Conservation (phyloP, 257 asterid species). For the Euphrasia confusa region DNA sequence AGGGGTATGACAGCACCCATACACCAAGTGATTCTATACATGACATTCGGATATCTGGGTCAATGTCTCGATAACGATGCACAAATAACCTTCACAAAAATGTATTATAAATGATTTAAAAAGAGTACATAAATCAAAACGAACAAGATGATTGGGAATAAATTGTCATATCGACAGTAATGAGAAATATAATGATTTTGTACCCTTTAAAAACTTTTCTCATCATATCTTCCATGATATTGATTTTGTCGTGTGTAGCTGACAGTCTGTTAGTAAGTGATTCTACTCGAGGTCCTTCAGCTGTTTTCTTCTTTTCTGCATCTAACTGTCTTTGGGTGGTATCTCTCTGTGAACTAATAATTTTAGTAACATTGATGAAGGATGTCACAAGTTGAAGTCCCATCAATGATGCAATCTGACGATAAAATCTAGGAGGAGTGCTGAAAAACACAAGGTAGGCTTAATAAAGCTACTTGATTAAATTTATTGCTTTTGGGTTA, state of each 20-base stretch:
- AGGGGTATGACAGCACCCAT: slow-evolving; percentile 92
- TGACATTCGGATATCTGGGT: slow-evolving; percentile 83
- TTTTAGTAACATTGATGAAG: slow-evolving; percentile 84
- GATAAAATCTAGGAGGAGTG: slow-evolving; percentile 96
- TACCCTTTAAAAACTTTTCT: slow-evolving; percentile 91
- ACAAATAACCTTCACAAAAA: slow-evolving; percentile 73
- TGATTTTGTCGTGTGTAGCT: slow-evolving; percentile 77
- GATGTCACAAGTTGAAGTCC: slow-evolving; percentile 98
- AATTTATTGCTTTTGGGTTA: slow-evolving; percentile 10
- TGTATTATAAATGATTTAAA: slow-evolving; percentile 15
- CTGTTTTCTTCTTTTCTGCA: slow-evolving; percentile 81
- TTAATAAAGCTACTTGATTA: slow-evolving; percentile 20
- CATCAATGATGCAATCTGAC: slow-evolving; percentile 85
- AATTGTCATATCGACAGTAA: slow-evolving; percentile 7
- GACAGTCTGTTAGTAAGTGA: slow-evolving; percentile 84
- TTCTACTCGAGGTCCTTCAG: slow-evolving; percentile 84
- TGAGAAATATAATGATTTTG: slow-evolving; percentile 3
- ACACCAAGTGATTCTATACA: slow-evolving; percentile 95
- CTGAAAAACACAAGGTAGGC: slow-evolving; percentile 41
- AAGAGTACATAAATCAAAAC: slow-evolving; percentile 10
- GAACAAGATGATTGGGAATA: slow-evolving; percentile 7
- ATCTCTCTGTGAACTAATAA: slow-evolving; percentile 80
- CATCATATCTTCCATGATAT: slow-evolving; percentile 89
- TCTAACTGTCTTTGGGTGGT: slow-evolving; percentile 94
- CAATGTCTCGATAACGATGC: slow-evolving; percentile 95